Evolutionary conservation across 768 basidiomycete species (phyloP).

Genomic region (Xerocomus spinulosus): DNA sequence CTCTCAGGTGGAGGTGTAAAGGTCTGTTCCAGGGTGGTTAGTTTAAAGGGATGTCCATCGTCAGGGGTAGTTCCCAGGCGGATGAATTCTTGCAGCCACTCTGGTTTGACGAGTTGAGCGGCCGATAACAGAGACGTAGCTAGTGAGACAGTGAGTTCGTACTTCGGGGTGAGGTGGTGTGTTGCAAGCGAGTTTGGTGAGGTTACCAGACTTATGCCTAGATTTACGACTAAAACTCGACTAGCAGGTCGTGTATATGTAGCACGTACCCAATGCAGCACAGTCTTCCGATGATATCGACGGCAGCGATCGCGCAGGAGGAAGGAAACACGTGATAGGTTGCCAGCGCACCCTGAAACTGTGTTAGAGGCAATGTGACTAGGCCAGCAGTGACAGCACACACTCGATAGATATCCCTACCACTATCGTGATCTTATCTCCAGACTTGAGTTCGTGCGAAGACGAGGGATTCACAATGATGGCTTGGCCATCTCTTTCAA

Average conservation of each 20-base stretch:
- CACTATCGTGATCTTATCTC: slow-evolving; percentile 49
- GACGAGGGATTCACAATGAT: slow-evolving; percentile 36
- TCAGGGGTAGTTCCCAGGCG: slow-evolving; percentile 41
- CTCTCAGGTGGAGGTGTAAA: slow-evolving; percentile 48
- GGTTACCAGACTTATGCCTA: slow-evolving; percentile 52
- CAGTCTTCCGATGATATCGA: slow-evolving; percentile 40
- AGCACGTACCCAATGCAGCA: slow-evolving; percentile 49
- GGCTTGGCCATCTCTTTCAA: slow-evolving; percentile 35
- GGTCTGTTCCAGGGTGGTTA: slow-evolving; percentile 42
- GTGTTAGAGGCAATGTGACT: not conserved
- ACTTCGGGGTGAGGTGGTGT: slow-evolving; percentile 58
- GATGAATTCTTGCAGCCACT: slow-evolving; percentile 64
- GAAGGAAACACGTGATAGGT: slow-evolving; percentile 46
- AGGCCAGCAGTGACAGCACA: slow-evolving; percentile 12
- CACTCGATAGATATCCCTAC: slow-evolving; percentile 44
- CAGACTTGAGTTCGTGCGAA: slow-evolving; percentile 44
- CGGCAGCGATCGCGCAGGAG: slow-evolving; percentile 33
- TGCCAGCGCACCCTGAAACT: slow-evolving; percentile 46
- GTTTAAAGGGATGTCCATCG: slow-evolving; percentile 31
- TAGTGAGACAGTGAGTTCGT: slow-evolving; percentile 44
- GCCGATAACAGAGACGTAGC: slow-evolving; percentile 58
- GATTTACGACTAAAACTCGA: not conserved
- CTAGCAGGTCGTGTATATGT: not conserved
- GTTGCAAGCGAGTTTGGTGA: slow-evolving; percentile 46
- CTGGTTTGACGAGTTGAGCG: slow-evolving; percentile 55